Base-by-base conservation (phyloP, 306 rosid species). In the Prunus mira region DNA sequence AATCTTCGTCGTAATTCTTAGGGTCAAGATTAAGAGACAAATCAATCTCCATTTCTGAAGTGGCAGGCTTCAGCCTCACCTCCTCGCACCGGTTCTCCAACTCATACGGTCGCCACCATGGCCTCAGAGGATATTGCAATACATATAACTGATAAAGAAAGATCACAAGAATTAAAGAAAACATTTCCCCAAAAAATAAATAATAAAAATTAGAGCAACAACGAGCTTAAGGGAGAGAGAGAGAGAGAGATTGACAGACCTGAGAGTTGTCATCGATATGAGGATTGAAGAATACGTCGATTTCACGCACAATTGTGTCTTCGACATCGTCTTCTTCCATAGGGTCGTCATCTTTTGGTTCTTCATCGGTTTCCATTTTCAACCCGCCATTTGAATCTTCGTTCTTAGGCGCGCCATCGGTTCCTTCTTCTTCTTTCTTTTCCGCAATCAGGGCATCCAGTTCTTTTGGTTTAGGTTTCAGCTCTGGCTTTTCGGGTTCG, bases 101-200 rank as follows among this genome's bases (percentile, higher is more conserved):
- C 30, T 92, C 93, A 46, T 92, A 92, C 0, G 98, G 98, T 54
- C 97, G 81, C 98, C 98, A 95, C 54, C 75, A 57, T 38, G 97
- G 91, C 78, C 97, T 85, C 83, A 92, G 71, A 17, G 98, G 98
- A 90, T 89, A 95, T 86, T 95, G 98, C 73, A 90, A 60, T 20
- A 90, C 91, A 54, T 89, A 92, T 12, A 95, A 43, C 97, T 92
- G 79, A 61, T 20, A 56, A 67, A 30, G 3, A 45, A 27, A 13
- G 3, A 24, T 60, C 11, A 25, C 25, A 6, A 60, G 43, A 38
- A 24, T 20, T 56, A 12, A 60, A 32, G 65, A 18, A 60, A 60
- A 27, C 13, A 34, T 15, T 25, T 13, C 7, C 65, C 65, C 7
- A 25, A 25, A 60, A 60, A 12, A 69, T 62, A 76, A 73, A 65